A percentile compares a stretch with the other conserved stretches of the same genome.
phyloP scores from a whole-genome alignment of 345 rosid species.

The Lumnitzera littorea region DNA sequence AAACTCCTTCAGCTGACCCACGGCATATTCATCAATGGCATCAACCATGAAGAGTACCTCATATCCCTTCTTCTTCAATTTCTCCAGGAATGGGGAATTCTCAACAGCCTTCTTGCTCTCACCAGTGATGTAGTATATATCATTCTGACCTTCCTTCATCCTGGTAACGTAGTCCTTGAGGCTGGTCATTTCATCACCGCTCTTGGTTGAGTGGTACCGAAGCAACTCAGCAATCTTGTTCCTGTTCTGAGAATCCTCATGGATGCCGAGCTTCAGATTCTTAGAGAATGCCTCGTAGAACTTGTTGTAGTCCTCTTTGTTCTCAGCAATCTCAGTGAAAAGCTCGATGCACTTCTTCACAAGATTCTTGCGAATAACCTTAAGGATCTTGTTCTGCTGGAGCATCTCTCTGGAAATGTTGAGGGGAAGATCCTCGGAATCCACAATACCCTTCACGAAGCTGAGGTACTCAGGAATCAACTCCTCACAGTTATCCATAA shows the following conservation, averaged over 20 bases:
- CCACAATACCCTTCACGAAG: conserved; percentile 18
- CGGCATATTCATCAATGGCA: conserved; percentile 15
- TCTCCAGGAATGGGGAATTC: conserved; percentile 18
- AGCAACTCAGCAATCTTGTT: conserved; percentile 11
- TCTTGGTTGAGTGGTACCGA: conserved; percentile 17
- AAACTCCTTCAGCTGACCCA: conserved; percentile 11
- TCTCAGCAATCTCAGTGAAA: conserved; percentile 18
- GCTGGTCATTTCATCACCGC: conserved; percentile 20
- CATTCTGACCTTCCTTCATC: conserved; percentile 21
- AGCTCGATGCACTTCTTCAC: conserved; percentile 21
- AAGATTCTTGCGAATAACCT: conserved; percentile 18
- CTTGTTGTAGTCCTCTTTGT: conserved; percentile 17
- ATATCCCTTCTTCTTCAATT: conserved; percentile 13
- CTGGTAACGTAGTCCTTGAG: conserved; percentile 21
- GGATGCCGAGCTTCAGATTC: conserved; percentile 12
- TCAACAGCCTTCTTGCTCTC: conserved; percentile 20
- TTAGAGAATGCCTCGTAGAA: conserved; percentile 14
- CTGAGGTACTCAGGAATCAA: conserved; percentile 14
- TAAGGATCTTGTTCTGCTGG: conserved; percentile 21
- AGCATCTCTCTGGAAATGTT: conserved; percentile 17
- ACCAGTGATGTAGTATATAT: conserved; percentile 18
- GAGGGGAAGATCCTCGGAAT: conserved; percentile 16
- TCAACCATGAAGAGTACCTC: conserved; percentile 14
- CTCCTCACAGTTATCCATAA: conserved; percentile 21
- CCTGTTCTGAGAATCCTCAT: conserved; percentile 12